Evolutionary conservation across 768 basidiomycete species (phyloP), one percentile per base, ranked within the genome.

Genomic region (Boletus vinaceobasis): DNA sequence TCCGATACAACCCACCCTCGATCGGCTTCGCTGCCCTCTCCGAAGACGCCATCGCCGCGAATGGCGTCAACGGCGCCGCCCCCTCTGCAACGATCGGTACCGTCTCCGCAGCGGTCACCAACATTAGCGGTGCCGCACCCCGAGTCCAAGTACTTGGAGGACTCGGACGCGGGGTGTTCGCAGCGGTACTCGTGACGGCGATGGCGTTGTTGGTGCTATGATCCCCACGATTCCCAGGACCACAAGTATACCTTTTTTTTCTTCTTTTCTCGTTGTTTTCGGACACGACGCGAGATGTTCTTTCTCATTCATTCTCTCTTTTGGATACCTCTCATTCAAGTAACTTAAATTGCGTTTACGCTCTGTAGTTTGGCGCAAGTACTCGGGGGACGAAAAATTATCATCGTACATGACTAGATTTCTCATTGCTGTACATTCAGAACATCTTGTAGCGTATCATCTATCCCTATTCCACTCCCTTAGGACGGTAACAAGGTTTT

Each of bases 21-120:
- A 70, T 84, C 40, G 81, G 82, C 0, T 82, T 84, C 51, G 82
- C 82, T 4, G 62, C 63, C 3, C 73, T 81, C 35, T 77, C 81
- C 0, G 53, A 52, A 5, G 44, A 44, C 0, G 69, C 69, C 0
- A 29, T 65, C 27, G 63, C 69, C 14, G 23, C 55, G 53, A 71
- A 71, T 15, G 69, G 69, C 2, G 62, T 68, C 48, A 69, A 66
- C 1, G 70, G 74, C 0, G 10, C 60, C 0, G 73, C 79, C 0
- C 86, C 88, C 1, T 73, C 75, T 1, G 57, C 86, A 0, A 88
- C 87, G 7, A 78, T 86, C 47, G 86, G 83, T 2, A 70, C 78
- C 0, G 76, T 71, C 13, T 69, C 76, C 11, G 76, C 83, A 2
- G 69, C 77, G 7, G 76, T 85, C 11, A 77, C 79, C 7, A 59